Conservation (phyloP, 805 yeast species). For the Pichia deserticola region DNA sequence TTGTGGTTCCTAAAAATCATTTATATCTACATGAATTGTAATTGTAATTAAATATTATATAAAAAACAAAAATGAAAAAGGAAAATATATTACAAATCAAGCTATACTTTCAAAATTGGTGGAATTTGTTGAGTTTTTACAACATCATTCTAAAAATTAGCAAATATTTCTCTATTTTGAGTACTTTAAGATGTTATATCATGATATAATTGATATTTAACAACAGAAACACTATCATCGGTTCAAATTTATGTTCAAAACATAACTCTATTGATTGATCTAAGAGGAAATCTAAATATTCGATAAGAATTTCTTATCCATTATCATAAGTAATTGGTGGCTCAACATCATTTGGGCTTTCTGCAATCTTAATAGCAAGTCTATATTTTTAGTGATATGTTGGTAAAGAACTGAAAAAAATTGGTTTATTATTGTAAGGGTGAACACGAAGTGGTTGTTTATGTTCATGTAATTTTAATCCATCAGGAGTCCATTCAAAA, state of each 20-base stretch:
- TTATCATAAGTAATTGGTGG: conserved; percentile 17
- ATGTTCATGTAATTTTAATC: conserved; percentile 5
- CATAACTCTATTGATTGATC: conserved; percentile 19
- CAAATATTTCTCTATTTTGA: conserved; percentile 18
- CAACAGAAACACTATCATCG: conserved; percentile 20
- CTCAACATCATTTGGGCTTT: not conserved
- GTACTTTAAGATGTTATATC: conserved; percentile 19
- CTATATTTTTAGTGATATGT: conserved; percentile 15
- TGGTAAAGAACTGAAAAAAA: conserved; percentile 21
- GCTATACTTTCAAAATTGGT: not conserved
- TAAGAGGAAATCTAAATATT: conserved; percentile 18
- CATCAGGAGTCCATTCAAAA: conserved; percentile 7
- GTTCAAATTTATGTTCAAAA: conserved; percentile 15
- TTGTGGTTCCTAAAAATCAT: no score
- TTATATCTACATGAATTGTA: no score
- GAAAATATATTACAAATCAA: no score
- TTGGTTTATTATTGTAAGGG: conserved; percentile 11
- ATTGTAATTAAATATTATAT: not conserved
- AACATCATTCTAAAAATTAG: conserved; percentile 18
- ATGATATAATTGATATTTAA: conserved; percentile 20
- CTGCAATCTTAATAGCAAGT: not conserved
- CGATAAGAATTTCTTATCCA: conserved; percentile 17
- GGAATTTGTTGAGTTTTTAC: not conserved
- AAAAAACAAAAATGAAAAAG: not conserved
- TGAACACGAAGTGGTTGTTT: conserved; percentile 6